Evolutionary conservation across 495 filamentous ascomycete genomes (phyloP), one percentile per base, ranked within the genome.

Genomic region (Penicillium samsonianum): DNA sequence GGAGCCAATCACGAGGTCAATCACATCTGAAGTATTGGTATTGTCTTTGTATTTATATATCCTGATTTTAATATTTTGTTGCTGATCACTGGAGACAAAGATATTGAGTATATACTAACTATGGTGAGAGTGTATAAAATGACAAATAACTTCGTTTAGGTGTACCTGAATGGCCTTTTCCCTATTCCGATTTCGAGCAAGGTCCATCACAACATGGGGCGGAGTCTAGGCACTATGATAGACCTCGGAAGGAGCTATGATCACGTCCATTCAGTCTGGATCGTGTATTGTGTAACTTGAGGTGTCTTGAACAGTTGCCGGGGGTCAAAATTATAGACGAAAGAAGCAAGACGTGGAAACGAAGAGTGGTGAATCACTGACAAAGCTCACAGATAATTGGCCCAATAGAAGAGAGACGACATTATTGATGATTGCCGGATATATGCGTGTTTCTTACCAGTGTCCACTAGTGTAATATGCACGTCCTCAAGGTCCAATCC

Each of bases 221-320:
- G 33, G 41, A 25, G 41, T 14, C 53, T 57, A 50, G 54, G 16
- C 48, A 50, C 30, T 55, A 28, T 63, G 55, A 65, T 65, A 61
- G 63, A 49, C 31, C 45, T 58, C 37, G 19, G 19, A 54, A 30
- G 30, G 19, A 47, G 33, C 33, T 45, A 37, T 20, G 33, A 33
- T 59, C 19, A 45, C 22, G 31, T 22, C 41, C 17, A 50, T 45
- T 42, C 26, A 41, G 52, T 46, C 48, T 60, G 50, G 49, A 53
- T 46, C 41, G 4, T 43, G 41, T 8, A 35, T 20, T 23, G 63
- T 68, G 65, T 68, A 68, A 68, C 65, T 62, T 57, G 53, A 58
- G 31, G 20, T 49, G 65, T 61, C 63, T 63, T 53, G 54, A 57
- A 67, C 17, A n/a, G n/a, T 17, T 19, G n/a, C 20, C 16, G 7